Conservation (phyloP, 1,139 yeast species). For the Suhomyces coccinellae region DNA sequence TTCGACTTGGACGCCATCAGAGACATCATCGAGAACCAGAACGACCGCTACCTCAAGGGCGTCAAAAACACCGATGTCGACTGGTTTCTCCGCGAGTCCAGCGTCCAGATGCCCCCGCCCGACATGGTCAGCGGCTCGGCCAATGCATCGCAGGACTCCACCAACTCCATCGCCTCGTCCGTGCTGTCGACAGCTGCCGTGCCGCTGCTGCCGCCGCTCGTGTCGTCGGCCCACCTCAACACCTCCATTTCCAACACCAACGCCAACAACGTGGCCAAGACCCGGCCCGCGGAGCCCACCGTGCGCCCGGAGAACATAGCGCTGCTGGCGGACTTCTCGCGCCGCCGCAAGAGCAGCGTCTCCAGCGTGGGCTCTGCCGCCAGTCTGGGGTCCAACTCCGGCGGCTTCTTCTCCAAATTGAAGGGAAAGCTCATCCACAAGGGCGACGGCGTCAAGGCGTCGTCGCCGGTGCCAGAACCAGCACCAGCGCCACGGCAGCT, state of each 20-base stretch:
- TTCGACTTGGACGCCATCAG: constrained; percentile 18
- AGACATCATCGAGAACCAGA: constrained; percentile 16
- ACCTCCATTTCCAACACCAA: constrained; percentile 39
- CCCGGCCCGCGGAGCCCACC: constrained; percentile 38
- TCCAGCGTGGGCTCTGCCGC: constrained; percentile 19
- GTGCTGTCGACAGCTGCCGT: background rate
- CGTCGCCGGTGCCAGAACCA: constrained; percentile 6
- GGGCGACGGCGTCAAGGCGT: background rate
- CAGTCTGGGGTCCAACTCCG: constrained; percentile 24
- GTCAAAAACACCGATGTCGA: constrained; percentile 41
- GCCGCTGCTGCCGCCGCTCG: background rate
- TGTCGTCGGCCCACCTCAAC: constrained; percentile 21
- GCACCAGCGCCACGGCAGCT: constrained; percentile 1
- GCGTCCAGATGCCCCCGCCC: constrained; percentile 11
- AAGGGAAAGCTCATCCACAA: constrained; percentile 31
- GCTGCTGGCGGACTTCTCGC: constrained; percentile 8
- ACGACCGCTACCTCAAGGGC: constrained; percentile 24
- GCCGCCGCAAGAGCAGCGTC: constrained; percentile 23
- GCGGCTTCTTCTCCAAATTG: constrained; percentile 37
- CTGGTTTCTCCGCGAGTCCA: constrained; percentile 49
- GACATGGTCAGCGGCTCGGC: background rate
- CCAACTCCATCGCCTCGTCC: background rate
- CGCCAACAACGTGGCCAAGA: constrained; percentile 30
- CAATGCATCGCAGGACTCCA: background rate
- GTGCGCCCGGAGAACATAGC: constrained; percentile 32